phyloP scores from a whole-genome alignment of 805 yeast species.

The Saccharomycopsis vini region DNA sequence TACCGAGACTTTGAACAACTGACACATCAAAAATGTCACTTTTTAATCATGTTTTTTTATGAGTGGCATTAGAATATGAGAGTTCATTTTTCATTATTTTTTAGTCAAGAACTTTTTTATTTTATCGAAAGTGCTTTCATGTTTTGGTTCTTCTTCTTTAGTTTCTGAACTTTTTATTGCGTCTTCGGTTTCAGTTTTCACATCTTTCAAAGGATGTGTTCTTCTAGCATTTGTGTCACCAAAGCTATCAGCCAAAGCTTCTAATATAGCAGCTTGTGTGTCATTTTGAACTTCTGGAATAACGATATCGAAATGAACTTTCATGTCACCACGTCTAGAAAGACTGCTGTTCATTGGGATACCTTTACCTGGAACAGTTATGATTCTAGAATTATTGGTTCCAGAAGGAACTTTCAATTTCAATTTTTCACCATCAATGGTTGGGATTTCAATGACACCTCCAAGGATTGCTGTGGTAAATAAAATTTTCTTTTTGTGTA shows the following conservation, averaged over 20 bases:
- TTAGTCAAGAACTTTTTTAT: conserved; percentile 13
- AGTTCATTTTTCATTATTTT: too few relatives aligned
- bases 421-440: conserved; percentile 69
- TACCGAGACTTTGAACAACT: too few relatives aligned
- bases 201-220: conserved; percentile 38
- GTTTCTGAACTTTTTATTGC: not conserved
- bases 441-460: conserved; percentile 84
- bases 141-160: not conserved
- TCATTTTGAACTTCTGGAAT: conserved; percentile 70
- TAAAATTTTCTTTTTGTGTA: conserved; percentile 59
- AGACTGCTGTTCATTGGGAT: conserved; percentile 55
- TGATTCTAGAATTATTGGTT: conserved; percentile 64
- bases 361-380: conserved; percentile 80
- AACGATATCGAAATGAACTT: conserved; percentile 61
- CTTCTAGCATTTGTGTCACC: conserved; percentile 75
- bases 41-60: too few relatives aligned
- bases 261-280: conserved; percentile 81
- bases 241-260: conserved; percentile 87
- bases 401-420: conserved; percentile 79
- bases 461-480: conserved; percentile 97
- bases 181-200: not conserved
- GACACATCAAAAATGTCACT: too few relatives aligned
- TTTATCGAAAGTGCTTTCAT: conserved; percentile 17
- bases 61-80: too few relatives aligned
- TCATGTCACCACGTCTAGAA: conserved; percentile 69